Conservation (phyloP, 1,284 basidiomycete genomes). For the Cutaneotrichosporon arboriforme region DNA sequence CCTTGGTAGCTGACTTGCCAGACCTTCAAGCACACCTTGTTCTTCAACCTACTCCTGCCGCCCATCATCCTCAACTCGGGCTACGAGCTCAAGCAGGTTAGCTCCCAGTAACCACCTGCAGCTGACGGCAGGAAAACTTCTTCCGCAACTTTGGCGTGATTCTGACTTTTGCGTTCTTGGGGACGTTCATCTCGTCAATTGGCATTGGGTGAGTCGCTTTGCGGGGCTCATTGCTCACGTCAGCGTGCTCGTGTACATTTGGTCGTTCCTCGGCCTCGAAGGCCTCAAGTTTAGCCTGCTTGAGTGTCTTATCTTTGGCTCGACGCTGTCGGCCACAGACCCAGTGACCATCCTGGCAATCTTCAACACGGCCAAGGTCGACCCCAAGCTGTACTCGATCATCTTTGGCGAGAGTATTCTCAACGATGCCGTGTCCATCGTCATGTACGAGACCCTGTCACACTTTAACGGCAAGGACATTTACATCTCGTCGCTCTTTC, state of each 20-base stretch:
- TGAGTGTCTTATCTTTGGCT: slow-evolving; percentile 94
- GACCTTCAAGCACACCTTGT: slow-evolving; percentile 95
- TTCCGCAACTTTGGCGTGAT: slow-evolving; percentile 97
- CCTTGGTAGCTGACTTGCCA: slow-evolving; percentile 37
- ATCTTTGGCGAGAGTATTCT: slow-evolving; percentile 97
- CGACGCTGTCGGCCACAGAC: slow-evolving; percentile 93
- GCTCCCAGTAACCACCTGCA: slow-evolving; percentile 15
- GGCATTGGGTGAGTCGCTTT: slow-evolving; percentile 71
- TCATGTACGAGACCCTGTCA: slow-evolving; percentile 97
- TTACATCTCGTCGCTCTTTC: slow-evolving; percentile 81
- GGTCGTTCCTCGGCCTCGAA: slow-evolving; percentile 85
- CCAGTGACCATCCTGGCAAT: slow-evolving; percentile 98
- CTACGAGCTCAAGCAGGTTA: slow-evolving; percentile 90
- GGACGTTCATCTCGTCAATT: slow-evolving; percentile 94
- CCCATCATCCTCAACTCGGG: slow-evolving; percentile 98
- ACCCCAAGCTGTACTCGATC: slow-evolving; percentile 94
- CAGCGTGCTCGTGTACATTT: slow-evolving; percentile 85
- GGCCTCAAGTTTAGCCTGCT: slow-evolving; percentile 68
- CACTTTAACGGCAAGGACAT: slow-evolving; percentile 82
- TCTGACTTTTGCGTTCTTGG: slow-evolving; percentile 90
- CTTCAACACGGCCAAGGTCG: slow-evolving; percentile 98
- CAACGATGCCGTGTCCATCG: slow-evolving; percentile 99
- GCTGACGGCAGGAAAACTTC: slow-evolving; percentile 73
- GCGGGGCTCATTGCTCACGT: neutral
- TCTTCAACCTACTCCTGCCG: slow-evolving; percentile 95